Base-by-base conservation (phyloP, 768 basidiomycete species). In the Rhodotorula graminis region DNA sequence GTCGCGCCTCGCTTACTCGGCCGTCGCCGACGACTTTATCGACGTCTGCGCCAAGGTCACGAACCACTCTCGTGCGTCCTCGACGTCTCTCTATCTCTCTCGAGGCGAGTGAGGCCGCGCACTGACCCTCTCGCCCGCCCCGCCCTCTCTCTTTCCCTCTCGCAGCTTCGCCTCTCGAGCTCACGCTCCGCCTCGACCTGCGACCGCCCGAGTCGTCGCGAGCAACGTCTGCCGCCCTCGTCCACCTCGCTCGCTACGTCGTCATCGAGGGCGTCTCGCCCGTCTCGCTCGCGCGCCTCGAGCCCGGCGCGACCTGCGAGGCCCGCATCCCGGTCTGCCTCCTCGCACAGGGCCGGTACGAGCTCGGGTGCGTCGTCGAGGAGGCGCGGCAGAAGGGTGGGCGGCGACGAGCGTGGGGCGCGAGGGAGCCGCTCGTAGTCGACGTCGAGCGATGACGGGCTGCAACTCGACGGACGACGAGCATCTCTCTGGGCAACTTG, bases 301-400 rank as follows among this genome's bases (percentile, higher is more conserved):
- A 83, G 57, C 80, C 81, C 31, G 88, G 87, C 3, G 85, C 86
- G 71, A 83, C 84, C 23, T 81, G 82, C 47, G 83, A 84, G 49
- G 76, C 88, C 10, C 84, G 87, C 58, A 82, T 85, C 1, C 84
- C 87, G 3, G 71, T 93, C 21, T 90, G 88, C 77, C 91, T 94
- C 80, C 84, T 93, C 29, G 84, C 89, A 21, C 83, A 83, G 58
- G 92, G 92, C 16, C 81, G 82, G 64, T 93, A 90, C 71, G 83
- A 84, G 66, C 76, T 87, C 42, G 69, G 69, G 8, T 67, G 59
- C n/a, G 60, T 67, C 29, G 77, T 79, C 1, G 83, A 82, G 10
- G 83, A 83, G 68, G 82, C 23, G n/a, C 14, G 27, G n/a, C 2
- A 81, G 40, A 55, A 47, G 40, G 53, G 14, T 52, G 33, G 19